Evolutionary conservation across 2,329 filamentous ascomycete genomes (phyloP).

Genomic region (Pseudocercospora musae): DNA sequence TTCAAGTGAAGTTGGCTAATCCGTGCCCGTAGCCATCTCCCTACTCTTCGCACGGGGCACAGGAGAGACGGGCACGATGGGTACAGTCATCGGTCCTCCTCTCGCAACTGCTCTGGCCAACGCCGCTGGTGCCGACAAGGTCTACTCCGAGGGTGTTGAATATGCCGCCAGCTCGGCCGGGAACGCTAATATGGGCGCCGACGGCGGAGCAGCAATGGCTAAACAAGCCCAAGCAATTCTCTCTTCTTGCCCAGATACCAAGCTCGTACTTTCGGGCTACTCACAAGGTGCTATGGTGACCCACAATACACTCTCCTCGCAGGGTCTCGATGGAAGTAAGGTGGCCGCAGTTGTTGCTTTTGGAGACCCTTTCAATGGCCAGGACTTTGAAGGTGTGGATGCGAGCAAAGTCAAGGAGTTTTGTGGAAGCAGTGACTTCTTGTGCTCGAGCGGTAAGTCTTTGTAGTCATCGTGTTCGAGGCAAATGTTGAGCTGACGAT

Average conservation of each 20-base stretch:
- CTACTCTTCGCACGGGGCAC: constrained; percentile 60
- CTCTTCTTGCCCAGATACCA: constrained; percentile 22
- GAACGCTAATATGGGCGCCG: constrained; percentile 24
- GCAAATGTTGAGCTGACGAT: background rate
- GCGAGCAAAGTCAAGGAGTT: constrained; percentile 25
- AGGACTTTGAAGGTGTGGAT: constrained; percentile 25
- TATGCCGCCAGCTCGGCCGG: constrained; percentile 28
- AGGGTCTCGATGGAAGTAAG: constrained; percentile 22
- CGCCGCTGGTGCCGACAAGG: constrained; percentile 17
- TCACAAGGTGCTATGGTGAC: constrained; percentile 22
- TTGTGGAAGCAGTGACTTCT: constrained; percentile 23
- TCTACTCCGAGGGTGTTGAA: constrained; percentile 26
- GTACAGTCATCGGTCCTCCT: constrained; percentile 31
- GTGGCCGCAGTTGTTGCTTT: constrained; percentile 30
- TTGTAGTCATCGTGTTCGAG: background rate
- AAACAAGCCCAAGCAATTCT: constrained; percentile 13
- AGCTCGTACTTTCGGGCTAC: constrained; percentile 23
- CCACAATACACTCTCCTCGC: constrained; percentile 19
- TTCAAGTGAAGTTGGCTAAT: constrained; percentile 34
- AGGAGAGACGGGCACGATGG: constrained; percentile 53
- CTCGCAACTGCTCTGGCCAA: constrained; percentile 20
- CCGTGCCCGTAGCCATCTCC: constrained; percentile 40
- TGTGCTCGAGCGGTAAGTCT: constrained; percentile 20
- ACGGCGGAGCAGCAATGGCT: constrained; percentile 22
- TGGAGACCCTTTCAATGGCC: constrained; percentile 30